A percentile compares a stretch with the other conserved stretches of the same genome.
Evolutionary conservation across 345 rosid genomes (phyloP).

Genomic region (Eucalyptus virginea): DNA sequence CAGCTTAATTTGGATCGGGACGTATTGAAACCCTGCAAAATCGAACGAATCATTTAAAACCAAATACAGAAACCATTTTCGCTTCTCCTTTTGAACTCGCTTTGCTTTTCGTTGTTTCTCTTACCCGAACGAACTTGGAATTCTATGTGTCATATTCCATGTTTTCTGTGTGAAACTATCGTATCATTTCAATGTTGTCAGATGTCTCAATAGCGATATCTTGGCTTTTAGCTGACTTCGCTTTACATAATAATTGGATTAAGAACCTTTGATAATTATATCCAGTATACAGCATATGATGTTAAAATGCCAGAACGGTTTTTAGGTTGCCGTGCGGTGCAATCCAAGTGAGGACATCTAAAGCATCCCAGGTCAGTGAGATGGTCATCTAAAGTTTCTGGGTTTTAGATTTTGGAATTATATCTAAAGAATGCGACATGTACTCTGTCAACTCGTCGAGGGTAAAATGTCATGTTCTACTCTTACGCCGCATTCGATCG

Average conservation of each 20-base stretch:
- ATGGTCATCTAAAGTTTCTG: neutral
- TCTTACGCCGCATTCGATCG: neutral
- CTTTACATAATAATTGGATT: neutral
- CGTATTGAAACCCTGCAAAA: neutral
- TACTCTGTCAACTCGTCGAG: neutral
- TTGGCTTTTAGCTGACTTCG: neutral
- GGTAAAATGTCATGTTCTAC: neutral
- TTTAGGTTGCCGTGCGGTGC: neutral
- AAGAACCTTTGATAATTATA: neutral
- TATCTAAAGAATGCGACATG: neutral
- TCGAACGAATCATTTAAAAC: too few species aligned
- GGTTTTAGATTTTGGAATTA: neutral
- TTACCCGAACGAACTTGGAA: neutral
- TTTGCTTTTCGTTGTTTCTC: neutral
- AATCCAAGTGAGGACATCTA: neutral
- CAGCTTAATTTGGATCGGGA: neutral
- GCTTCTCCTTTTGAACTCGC: neutral
- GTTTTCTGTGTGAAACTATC: neutral
- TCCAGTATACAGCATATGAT: neutral
- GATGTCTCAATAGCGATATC: neutral
- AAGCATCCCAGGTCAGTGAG: neutral
- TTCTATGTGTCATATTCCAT: neutral
- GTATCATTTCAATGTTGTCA: neutral
- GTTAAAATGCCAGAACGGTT: neutral
- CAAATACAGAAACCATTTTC: neutral